Conservation (phyloP, 192 early-diverging fungal genomes). For the Entomortierella lignicola region DNA sequence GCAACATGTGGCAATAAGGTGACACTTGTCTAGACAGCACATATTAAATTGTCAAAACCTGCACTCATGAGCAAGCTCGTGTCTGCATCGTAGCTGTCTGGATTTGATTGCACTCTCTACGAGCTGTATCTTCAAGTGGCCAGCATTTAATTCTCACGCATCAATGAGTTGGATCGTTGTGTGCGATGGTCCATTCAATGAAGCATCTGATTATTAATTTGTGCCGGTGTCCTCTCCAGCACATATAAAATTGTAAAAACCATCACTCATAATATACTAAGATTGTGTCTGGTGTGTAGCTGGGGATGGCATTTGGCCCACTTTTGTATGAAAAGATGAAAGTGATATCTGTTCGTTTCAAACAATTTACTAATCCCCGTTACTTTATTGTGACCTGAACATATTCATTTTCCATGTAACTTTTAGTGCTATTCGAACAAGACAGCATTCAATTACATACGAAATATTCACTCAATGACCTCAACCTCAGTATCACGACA, state of each 20-base stretch:
- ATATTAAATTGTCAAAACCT: conserved; percentile 20
- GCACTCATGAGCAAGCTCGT: conserved; percentile 10
- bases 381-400: background rate
- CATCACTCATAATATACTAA: conserved; percentile 18
- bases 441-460: background rate
- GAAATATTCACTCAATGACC: background rate
- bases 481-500: background rate
- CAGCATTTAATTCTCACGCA: conserved; percentile 1
- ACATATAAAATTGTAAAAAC: conserved; percentile 24
- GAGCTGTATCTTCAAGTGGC: conserved; percentile 1
- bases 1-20: no score
- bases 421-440: no score
- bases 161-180: conserved; percentile 13
- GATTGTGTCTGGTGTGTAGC: conserved; percentile 16
- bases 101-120: conserved; percentile 5
- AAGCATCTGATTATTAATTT: conserved; percentile 8
- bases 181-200: conserved; percentile 11
- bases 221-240: conserved; percentile 14
- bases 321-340: background rate
- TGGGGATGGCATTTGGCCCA: conserved; percentile 7
- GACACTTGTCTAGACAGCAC: no score
- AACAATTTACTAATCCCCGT: conserved; percentile 10
- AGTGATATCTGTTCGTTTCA: background rate
- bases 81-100: conserved; percentile 16
- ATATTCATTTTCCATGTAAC: no score